Percentiles rank a stretch among this genome's conserved stretches.
Conservation (phyloP, 192 early-diverging fungal genomes). For the Backusella australiensis region DNA sequence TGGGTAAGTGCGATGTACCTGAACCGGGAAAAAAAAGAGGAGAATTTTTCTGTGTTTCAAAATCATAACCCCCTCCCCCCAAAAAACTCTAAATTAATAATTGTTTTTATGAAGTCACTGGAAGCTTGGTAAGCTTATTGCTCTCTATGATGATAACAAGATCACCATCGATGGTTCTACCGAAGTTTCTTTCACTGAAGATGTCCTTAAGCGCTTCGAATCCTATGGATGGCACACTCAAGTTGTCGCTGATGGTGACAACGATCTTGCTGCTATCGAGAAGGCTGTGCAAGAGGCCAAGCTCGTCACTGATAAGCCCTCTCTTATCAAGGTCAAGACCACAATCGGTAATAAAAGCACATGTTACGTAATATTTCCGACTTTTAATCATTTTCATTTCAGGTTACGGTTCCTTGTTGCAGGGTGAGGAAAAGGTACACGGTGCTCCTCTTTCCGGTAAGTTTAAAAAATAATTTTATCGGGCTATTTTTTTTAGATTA, state of each 20-base stretch:
- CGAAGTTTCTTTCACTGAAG: constrained; percentile 88
- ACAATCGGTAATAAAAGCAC: constrained; percentile 72
- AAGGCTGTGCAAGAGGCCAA: constrained; percentile 82
- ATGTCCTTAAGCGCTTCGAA: constrained; percentile 84
- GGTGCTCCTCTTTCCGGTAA: constrained; percentile 70
- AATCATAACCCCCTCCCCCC: not conserved
- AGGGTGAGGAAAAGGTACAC: constrained; percentile 91
- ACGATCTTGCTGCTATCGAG: constrained; percentile 66
- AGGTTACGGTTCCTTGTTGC: constrained; percentile 78
- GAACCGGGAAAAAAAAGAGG: not conserved
- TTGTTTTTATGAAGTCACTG: constrained; percentile 55
- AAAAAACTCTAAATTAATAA: constrained; percentile 6
- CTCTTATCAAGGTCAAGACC: constrained; percentile 86
- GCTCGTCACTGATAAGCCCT: constrained; percentile 84
- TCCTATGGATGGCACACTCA: constrained; percentile 93
- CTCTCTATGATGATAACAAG: constrained; percentile 95
- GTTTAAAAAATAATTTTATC: not conserved
- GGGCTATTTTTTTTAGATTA: not conserved
- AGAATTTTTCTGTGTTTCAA: constrained; percentile 8
- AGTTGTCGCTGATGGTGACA: constrained; percentile 75
- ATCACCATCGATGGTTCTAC: constrained; percentile 93
- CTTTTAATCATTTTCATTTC: not conserved
- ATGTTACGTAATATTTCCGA: not conserved
- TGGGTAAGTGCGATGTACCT: constrained; percentile 50
- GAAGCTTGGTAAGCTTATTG: constrained; percentile 91